phyloP scores from a whole-genome alignment of 2,329 filamentous ascomycete species.

The Geoglossum cookeanum region DNA sequence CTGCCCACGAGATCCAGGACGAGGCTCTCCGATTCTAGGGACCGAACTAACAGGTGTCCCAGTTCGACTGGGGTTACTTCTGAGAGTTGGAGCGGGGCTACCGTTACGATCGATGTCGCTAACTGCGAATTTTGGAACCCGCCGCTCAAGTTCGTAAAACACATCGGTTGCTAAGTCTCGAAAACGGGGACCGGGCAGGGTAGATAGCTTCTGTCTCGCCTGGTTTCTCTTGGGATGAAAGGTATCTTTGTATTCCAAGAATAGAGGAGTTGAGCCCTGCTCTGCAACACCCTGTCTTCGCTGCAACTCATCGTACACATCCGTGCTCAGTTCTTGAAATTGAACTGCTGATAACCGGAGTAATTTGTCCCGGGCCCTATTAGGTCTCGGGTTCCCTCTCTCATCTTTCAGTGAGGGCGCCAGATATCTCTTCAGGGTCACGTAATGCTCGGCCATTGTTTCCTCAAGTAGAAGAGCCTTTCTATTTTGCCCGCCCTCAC shows the following conservation, averaged over 20 bases:
- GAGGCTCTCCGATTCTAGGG: constrained; percentile 24
- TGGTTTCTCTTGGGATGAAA: constrained; percentile 98
- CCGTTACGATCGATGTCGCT: constrained; percentile 48
- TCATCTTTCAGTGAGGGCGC: constrained; percentile 53
- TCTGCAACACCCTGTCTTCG: constrained; percentile 52
- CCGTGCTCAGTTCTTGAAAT: constrained; percentile 92
- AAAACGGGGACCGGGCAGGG: constrained; percentile 70
- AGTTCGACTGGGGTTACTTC: constrained; percentile 36
- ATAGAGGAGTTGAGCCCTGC: constrained; percentile 35
- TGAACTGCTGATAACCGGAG: constrained; percentile 76
- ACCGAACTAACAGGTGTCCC: constrained; percentile 38
- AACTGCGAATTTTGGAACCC: constrained; percentile 64
- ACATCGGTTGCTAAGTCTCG: constrained; percentile 88
- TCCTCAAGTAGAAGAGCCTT: constrained; percentile 42
- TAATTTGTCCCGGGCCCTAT: constrained; percentile 86
- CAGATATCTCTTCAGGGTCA: constrained; percentile 58
- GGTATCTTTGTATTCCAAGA: constrained; percentile 62
- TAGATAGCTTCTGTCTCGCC: constrained; percentile 86
- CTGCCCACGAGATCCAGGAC: constrained; percentile 8
- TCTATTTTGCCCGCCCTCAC: constrained; percentile 38
- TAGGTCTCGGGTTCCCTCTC: constrained; percentile 53
- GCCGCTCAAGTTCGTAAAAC: constrained; percentile 80
- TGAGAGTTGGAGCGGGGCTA: constrained; percentile 41
- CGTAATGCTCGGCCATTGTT: constrained; percentile 62
- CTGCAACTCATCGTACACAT: constrained; percentile 88